phyloP scores from a whole-genome alignment of 192 early-diverging fungal genomes.

The Irineochytrium annulatum region DNA sequence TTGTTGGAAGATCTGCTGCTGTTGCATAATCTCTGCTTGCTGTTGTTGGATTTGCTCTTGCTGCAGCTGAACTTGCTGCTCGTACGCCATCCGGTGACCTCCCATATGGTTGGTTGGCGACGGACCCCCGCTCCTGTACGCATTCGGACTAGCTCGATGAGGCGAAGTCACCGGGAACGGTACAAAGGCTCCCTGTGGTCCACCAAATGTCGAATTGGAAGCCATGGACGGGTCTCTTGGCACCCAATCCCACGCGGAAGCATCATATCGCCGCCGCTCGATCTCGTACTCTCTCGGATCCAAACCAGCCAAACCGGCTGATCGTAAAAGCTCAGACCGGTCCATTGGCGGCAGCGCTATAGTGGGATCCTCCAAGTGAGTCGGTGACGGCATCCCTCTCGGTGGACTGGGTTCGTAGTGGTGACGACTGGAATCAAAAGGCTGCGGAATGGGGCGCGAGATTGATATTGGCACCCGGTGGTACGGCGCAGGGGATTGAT shows the following conservation, averaged over 20 bases:
- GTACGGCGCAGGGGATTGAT: not conserved
- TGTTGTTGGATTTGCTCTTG: not conserved
- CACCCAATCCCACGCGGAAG: not conserved
- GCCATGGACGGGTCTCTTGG: too few relatives aligned
- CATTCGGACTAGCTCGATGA: too few relatives aligned
- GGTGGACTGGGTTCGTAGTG: constrained; percentile 12
- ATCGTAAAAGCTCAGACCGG: too few relatives aligned
- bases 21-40: not conserved
- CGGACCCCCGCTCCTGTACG: not conserved
- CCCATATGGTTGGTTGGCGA: not conserved
- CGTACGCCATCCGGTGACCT: not conserved
- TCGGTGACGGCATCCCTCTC: constrained; percentile 2
- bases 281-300: not conserved
- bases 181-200: too few relatives aligned
- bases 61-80: not conserved
- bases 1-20: not conserved
- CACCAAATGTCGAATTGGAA: too few relatives aligned
- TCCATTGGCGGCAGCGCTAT: too few relatives aligned
- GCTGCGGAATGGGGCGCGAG: not conserved
- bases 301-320: not conserved
- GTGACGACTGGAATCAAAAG: not conserved
- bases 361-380: not conserved
- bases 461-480: not conserved
- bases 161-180: too few relatives aligned
- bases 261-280: not conserved